Conservation (phyloP, 139 green algal species). For the Nannochloris sp. region DNA sequence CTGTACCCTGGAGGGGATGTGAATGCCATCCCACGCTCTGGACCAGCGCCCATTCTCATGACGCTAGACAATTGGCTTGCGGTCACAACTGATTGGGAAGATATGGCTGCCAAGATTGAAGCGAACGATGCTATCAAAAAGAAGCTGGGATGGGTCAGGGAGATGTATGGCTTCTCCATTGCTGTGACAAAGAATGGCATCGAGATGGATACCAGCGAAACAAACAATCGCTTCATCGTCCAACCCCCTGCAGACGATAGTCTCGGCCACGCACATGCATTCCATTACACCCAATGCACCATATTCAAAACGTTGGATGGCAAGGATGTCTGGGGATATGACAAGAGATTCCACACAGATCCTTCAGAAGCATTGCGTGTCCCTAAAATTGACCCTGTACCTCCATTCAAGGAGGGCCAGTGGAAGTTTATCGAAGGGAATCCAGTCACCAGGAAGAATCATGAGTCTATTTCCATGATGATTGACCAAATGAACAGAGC, state of each 20-base stretch:
- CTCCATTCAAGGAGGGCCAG: conserved; percentile 17
- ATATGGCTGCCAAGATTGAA: conserved; percentile 67
- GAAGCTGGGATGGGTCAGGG: conserved; percentile 65
- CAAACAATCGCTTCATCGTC: conserved; percentile 49
- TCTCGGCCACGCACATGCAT: conserved; percentile 56
- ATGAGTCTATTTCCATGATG: conserved; percentile 44
- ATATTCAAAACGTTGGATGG: conserved; percentile 35
- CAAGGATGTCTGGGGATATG: conserved; percentile 68
- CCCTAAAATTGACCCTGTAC: conserved; percentile 38
- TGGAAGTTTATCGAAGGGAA: conserved; percentile 55
- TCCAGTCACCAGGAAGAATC: conserved; percentile 37
- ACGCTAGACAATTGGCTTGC: conserved; percentile 39
- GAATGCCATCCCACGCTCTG: conserved; percentile 31
- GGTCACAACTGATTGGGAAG: conserved; percentile 68
- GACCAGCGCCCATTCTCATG: conserved; percentile 63
- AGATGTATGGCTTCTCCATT: conserved; percentile 81
- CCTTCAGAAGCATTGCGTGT: conserved; percentile 41
- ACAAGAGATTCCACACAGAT: conserved; percentile 57
- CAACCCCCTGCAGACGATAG: conserved; percentile 75
- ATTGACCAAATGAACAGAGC: conserved; percentile 53
- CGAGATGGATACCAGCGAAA: conserved; percentile 32
- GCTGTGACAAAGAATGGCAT: conserved; percentile 30
- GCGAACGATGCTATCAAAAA: conserved; percentile 42
- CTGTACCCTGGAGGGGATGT: conserved; percentile 14
- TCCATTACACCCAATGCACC: conserved; percentile 73